Base-by-base conservation (phyloP, 1,284 basidiomycete species). In the Tilletia walkeri region DNA sequence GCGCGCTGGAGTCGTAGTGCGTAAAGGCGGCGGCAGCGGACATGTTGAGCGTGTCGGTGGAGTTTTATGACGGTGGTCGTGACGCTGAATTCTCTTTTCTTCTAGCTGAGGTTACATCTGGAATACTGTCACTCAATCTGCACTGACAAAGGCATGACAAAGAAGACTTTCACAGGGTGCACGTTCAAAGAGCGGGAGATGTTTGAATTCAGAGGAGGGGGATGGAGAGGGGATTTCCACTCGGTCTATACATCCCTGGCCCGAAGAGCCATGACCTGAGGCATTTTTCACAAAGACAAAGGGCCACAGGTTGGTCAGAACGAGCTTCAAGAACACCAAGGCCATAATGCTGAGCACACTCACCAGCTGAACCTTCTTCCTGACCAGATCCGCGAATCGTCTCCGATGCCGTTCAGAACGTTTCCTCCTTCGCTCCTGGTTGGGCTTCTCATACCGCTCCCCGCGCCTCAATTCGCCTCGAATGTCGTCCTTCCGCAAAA, bases 361-460 rank as follows among this genome's bases (percentile, higher is more conserved):
- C 61, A 80, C 81, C 63, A 83, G 69, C 67, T 82, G 80, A 12
- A 83, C 81, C 74, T 82, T 83, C 67, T 76, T 73, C 69, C 79
- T 73, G 39, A 83, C 76, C 77, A 82, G 77, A 56, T 83, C 80
- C 0, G 78, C 80, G 48, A 83, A 83, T 63, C 81, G 73, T 45
- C 81, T 76, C 45, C 81, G 73, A 66, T 83, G 81, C 10, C 81
- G 72, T 67, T 82, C 81, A 49, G 76, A 78, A 65, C 76, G 75
- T 73, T 80, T 79, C 67, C 81, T 74, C 53, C 80, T 76, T 38
- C 80, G 74, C 69, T 76, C 76, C 66, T 81, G 74, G 61, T 82
- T 83, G 24, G 81, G 81, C 71, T 83, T 83, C 67, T 83, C 81
- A 70, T 82, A 82, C 16, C 81, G 69, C 69, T 83, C 73, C 18